Conservation (phyloP, 2,329 filamentous ascomycete species). For the Cladosporium halotolerans region DNA sequence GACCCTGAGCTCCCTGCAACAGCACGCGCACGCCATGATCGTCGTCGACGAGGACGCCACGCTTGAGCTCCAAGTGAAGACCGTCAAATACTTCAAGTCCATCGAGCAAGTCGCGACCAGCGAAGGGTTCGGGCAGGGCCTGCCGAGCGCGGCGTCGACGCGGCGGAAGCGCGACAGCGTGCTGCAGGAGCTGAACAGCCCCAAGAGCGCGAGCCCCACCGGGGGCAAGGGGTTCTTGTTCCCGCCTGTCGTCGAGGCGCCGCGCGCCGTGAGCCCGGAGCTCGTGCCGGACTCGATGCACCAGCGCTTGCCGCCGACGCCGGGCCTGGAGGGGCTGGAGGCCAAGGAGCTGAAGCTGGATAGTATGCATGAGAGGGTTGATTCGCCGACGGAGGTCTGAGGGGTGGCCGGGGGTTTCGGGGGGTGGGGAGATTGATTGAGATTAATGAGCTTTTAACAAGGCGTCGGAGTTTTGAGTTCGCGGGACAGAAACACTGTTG, state of each 20-base stretch:
- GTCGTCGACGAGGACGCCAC: constrained; percentile 71
- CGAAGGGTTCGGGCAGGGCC: constrained; percentile 40
- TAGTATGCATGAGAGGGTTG: constrained; percentile 28
- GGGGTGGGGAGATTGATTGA: too few species aligned
- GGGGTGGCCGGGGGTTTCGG: background rate
- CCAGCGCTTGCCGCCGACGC: constrained; percentile 20
- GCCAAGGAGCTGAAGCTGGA: constrained; percentile 27
- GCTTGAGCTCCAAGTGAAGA: constrained; percentile 43
- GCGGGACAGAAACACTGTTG: too few species aligned
- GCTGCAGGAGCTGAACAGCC: constrained; percentile 30
- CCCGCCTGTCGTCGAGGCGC: constrained; percentile 18
- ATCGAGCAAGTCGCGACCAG: constrained; percentile 43
- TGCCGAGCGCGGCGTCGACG: constrained; percentile 30
- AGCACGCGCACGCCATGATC: constrained; percentile 75
- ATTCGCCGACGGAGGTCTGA: constrained; percentile 7
- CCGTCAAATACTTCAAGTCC: constrained; percentile 43
- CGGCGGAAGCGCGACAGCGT: constrained; percentile 30
- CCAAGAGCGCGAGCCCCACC: constrained; percentile 19
- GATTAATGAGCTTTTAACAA: too few species aligned
- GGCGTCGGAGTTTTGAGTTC: too few species aligned
- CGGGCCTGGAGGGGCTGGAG: constrained; percentile 23
- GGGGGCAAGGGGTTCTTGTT: constrained; percentile 17
- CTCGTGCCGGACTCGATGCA: constrained; percentile 33
- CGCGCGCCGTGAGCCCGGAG: constrained; percentile 28
- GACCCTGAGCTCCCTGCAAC: constrained; percentile 74